Evolutionary conservation across 2,329 filamentous ascomycete species (phyloP).

Genomic region (Aureobasidium sp.): DNA sequence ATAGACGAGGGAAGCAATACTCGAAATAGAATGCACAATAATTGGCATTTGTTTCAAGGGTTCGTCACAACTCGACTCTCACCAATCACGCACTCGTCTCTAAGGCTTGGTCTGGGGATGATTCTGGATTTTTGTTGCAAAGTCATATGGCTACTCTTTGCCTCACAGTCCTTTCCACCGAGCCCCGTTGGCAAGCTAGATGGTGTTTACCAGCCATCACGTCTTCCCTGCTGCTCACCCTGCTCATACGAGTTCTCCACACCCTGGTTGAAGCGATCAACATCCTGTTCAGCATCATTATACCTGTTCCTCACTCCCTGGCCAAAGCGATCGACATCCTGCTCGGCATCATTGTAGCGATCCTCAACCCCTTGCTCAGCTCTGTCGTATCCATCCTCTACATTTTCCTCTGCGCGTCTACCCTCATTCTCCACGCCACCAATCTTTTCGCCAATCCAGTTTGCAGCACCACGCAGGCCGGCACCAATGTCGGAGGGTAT

Average conservation of each 20-base stretch:
- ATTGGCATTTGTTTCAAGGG: no score
- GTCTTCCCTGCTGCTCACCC: slow-evolving; percentile 13
- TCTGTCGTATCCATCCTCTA: not conserved
- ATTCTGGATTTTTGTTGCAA: not conserved
- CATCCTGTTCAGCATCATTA: not conserved
- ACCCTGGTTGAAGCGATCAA: slow-evolving; percentile 6
- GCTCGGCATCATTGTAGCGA: not conserved
- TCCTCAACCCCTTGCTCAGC: slow-evolving; percentile 4
- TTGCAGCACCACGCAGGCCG: slow-evolving; percentile 12
- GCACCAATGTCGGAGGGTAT: slow-evolving; percentile 15
- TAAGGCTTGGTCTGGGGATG: not conserved
- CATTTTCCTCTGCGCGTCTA: slow-evolving; percentile 1
- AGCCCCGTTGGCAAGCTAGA: no score
- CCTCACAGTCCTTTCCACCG: no score
- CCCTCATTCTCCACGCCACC: slow-evolving; percentile 11
- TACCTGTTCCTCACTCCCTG: slow-evolving; percentile 2
- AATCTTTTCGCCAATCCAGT: slow-evolving; percentile 14
- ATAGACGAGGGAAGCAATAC: no score
- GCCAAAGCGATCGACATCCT: slow-evolving; percentile 3
- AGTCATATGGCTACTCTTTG: no score
- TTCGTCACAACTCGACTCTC: no score
- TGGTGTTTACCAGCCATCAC: slow-evolving; percentile 11
- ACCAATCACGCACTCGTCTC: not conserved
- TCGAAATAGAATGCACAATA: no score
- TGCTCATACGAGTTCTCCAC: slow-evolving; percentile 11